Conservation (phyloP, 192 early-diverging fungal species). For the Coemansia sp. region DNA sequence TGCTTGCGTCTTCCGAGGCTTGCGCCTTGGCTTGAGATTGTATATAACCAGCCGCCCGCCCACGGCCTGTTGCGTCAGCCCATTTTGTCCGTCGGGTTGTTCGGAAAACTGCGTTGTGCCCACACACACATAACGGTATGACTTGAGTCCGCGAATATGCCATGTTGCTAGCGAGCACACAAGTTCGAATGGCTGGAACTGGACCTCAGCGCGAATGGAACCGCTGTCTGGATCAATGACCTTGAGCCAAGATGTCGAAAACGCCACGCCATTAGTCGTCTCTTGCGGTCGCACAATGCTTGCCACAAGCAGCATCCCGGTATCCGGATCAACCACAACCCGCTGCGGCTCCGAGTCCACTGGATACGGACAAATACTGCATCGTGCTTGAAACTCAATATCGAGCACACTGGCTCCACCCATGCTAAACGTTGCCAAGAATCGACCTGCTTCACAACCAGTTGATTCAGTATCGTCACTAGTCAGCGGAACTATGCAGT, state of each 20-base stretch:
- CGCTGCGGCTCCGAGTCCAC: slow-evolving; percentile 31
- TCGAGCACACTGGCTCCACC: slow-evolving; percentile 8
- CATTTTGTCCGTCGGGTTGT: not conserved
- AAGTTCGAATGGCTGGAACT: slow-evolving; percentile 20
- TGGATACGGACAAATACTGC: slow-evolving; percentile 18
- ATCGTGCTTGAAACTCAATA: slow-evolving; percentile 14
- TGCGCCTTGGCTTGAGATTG: slow-evolving; percentile 38
- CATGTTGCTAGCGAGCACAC: slow-evolving; percentile 34
- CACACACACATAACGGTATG: slow-evolving; percentile 44
- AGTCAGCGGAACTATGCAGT: slow-evolving; percentile 1
- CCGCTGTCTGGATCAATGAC: slow-evolving; percentile 21
- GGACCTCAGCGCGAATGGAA: slow-evolving; percentile 12
- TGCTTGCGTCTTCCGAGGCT: not conserved
- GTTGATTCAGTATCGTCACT: not conserved
- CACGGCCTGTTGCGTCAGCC: not conserved
- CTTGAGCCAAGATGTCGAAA: slow-evolving; percentile 14
- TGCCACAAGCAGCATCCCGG: slow-evolving; percentile 34
- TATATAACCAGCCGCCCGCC: slow-evolving; percentile 42
- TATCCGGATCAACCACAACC: slow-evolving; percentile 27
- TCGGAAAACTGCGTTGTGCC: slow-evolving; percentile 29
- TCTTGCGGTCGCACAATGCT: not conserved
- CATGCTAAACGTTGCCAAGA: slow-evolving; percentile 9
- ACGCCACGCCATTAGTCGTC: not conserved
- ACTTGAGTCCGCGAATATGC: slow-evolving; percentile 31
- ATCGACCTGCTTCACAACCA: not conserved